Base-by-base conservation (phyloP, 495 filamentous ascomycete genomes). In the Aspergillus wentii region DNA sequence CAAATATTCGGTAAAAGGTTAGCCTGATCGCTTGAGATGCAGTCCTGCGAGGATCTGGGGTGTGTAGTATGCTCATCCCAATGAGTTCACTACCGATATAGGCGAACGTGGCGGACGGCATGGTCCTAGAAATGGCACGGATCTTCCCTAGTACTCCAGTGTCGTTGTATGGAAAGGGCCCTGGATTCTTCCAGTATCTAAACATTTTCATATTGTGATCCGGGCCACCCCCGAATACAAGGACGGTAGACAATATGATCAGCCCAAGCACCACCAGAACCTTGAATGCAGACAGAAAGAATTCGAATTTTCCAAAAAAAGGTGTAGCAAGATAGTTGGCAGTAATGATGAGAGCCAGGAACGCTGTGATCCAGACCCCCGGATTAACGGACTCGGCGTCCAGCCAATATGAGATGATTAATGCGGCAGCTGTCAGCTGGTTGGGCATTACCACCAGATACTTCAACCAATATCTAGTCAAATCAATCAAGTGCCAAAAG, bases 61-160 rank as follows among this genome's bases (percentile, higher is more conserved):
- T 79, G 61, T 91, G 86, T 6, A 73, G 62, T 15, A 73, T 60
- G 3, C 64, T 65, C 33, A 81, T 69, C 35, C 78, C 88, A 35
- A 92, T 78, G 17, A 89, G 69, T 63, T 95, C 89, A 10, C 87
- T 90, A 25, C 86, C 85, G 25, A 88, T 68, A 47, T 86, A 91
- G 17, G 87, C 83, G 42, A 91, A 89, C 3, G 80, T 83, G 5
- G 86, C 84, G 35, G 78, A 81, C 35, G 87, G 79, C 35, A 89
- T 66, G 8, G 81, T 80, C 10, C 76, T 75, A 73, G 84, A 91
- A n/a, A 88, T 68, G 10, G 75, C 41, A 18, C 87, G 65, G 55
- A 90, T 83, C 8, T 75, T 56, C 11, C 10, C 7, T 54, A 69
- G 6, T 47, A 25, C 17, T 39, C 32, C 8, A 16, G 19, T 27